Conservation (phyloP, 805 yeast genomes). For the Teunomyces cretensis region DNA sequence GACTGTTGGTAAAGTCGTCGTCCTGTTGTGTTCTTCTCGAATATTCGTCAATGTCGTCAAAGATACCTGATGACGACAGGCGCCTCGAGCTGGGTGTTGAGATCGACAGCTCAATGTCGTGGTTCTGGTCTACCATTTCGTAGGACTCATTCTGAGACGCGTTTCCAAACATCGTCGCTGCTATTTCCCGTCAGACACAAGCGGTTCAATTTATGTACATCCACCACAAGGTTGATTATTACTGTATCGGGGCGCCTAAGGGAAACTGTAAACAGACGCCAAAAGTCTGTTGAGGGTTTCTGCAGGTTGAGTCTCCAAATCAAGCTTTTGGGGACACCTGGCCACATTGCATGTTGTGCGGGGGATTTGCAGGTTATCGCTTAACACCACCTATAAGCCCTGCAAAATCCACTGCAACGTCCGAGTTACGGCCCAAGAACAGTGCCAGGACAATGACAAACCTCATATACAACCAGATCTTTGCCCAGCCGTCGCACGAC, state of each 20-base stretch:
- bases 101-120: slow-evolving; percentile 1
- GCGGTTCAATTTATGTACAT: background rate
- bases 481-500: slow-evolving; percentile 17
- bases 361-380: background rate
- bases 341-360: too few relatives aligned
- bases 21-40: slow-evolving; percentile 8
- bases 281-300: background rate
- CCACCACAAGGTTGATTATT: background rate
- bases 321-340: too few relatives aligned
- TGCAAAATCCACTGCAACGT: background rate
- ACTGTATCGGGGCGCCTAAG: slow-evolving; percentile 1
- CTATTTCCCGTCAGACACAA: background rate
- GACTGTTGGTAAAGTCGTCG: slow-evolving; percentile 23
- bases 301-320: too few relatives aligned
- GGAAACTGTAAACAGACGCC: background rate
- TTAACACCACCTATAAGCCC: background rate
- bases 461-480: slow-evolving; percentile 23
- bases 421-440: background rate
- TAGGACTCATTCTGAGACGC: slow-evolving; percentile 13
- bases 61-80: slow-evolving; percentile 22
- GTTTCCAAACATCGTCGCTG: slow-evolving; percentile 2
- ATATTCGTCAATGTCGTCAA: slow-evolving; percentile 28
- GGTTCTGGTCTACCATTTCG: slow-evolving; percentile 19
- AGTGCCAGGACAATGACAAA: slow-evolving; percentile 9
- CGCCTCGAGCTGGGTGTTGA: slow-evolving; percentile 1